These are phyloP conservation scores for Cladophialophora bantiana DNA, from an alignment of 2,329 filamentous ascomycete genomes.

Conservation along the genomic window DNA sequence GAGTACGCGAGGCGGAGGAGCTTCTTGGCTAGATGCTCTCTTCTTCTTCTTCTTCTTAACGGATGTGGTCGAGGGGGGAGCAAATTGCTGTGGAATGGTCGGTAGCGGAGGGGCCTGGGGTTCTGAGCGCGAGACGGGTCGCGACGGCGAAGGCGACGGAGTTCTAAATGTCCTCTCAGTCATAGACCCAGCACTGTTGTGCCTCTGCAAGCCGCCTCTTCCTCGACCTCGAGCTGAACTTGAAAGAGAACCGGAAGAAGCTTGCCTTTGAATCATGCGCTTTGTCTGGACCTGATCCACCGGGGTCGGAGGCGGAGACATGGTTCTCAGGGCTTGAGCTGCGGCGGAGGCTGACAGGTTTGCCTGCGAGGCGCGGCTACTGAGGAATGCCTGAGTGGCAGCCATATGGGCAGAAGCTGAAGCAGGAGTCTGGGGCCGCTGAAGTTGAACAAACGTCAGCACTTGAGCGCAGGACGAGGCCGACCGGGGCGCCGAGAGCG, in stretches of 20 bases:
- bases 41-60: slow-evolving; percentile 43
- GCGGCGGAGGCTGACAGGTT: slow-evolving; percentile 83
- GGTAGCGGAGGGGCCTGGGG: slow-evolving; percentile 74
- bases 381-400: slow-evolving; percentile 80
- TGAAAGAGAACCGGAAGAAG: slow-evolving; percentile 44
- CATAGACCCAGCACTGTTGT: slow-evolving; percentile 81
- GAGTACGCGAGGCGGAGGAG: slow-evolving; percentile 52
- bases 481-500: slow-evolving; percentile 22
- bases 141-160: slow-evolving; percentile 64
- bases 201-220: slow-evolving; percentile 63
- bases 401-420: slow-evolving; percentile 78
- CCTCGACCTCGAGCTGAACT: slow-evolving; percentile 39
- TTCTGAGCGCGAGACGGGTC: slow-evolving; percentile 51
- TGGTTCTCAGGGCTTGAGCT: slow-evolving; percentile 81
- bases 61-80: slow-evolving; percentile 38
- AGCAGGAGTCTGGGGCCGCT: slow-evolving; percentile 68
- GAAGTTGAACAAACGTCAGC: slow-evolving; percentile 27
- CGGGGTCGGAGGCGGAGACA: slow-evolving; percentile 77
- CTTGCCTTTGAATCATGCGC: slow-evolving; percentile 75
- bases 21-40: slow-evolving; percentile 61
- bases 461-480: slow-evolving; percentile 18
- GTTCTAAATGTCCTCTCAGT: slow-evolving; percentile 85
- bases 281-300: slow-evolving; percentile 87
- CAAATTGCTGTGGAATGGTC: slow-evolving; percentile 65
- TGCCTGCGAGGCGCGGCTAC: slow-evolving; percentile 67